Evolutionary conservation across 2,329 filamentous ascomycete genomes (phyloP), one percentile per base, ranked within the genome.

Genomic region (Trichoderma koningiopsis): DNA sequence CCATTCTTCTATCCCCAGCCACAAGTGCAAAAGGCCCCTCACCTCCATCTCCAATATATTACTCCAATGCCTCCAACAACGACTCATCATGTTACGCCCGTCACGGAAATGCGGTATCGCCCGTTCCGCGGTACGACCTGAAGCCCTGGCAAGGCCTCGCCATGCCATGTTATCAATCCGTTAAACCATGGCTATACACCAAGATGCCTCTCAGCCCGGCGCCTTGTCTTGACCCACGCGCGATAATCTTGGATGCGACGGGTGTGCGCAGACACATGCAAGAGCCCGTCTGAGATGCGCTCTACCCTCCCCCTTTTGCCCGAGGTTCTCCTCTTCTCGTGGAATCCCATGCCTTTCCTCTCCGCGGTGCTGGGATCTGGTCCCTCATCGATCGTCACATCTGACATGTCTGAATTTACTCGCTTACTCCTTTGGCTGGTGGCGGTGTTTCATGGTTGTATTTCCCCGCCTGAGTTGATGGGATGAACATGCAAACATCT

Each of bases 1-100:
- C 62, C 47, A 24, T 62, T 49, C 58, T 5, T 49, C 27, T 49
- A 37, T 59, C 52, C 55, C 58, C 64, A 52, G 53, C 64, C 64
- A 59, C 64, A 52, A 29, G 22, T 55, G 64, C 64, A 31, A 52
- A 59, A 52, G 22, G 64, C 64, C 64, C 64, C 64, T 67, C 64
- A 59, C 64, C 53, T 67, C 64, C 64, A 57, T 67, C 53, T 59
- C 63, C 43, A 19, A 19, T 24, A 59, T 59, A 11, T 16, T 13
- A 5, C 22, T 13, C 49, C 27, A 55, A 58, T 31, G 24, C 40
- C 27, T 52, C 33, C 63, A 27, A 37, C 37, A 31, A 55, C 22
- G 37, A 58, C 29, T 31, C 5, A 33, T 57, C 27, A 47, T n/a
- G 52, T 52, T 43, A 43, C 49, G 49, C 47, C 61, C 61, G 61